Evolutionary conservation across 345 rosid species (phyloP).

Genomic region (Lumnitzera racemosa): DNA sequence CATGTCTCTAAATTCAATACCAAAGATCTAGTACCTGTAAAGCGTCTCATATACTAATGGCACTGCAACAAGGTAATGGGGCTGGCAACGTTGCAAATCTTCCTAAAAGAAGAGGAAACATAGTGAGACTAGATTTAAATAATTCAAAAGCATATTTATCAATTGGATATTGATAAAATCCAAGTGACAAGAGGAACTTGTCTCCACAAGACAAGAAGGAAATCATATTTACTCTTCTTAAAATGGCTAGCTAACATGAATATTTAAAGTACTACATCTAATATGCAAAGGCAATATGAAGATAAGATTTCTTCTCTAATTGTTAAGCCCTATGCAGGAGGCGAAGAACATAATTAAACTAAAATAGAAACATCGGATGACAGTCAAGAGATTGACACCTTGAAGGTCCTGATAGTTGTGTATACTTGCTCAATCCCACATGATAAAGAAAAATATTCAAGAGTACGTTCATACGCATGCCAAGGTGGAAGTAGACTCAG

Average conservation of each 20-base stretch:
- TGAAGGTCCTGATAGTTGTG: conserved; percentile 66
- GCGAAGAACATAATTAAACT: background rate
- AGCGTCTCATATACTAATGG: conserved; percentile 94
- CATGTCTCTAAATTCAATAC: background rate
- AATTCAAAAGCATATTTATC: background rate
- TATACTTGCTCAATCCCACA: conserved; percentile 78
- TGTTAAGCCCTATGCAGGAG: too few relatives aligned
- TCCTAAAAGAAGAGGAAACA: conserved; percentile 36
- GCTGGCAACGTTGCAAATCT: conserved; percentile 77
- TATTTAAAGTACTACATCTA: too few relatives aligned
- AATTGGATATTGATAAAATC: background rate
- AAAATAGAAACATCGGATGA: too few relatives aligned
- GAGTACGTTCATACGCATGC: conserved; percentile 94
- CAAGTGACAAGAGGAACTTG: too few relatives aligned
- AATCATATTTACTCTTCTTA: too few relatives aligned
- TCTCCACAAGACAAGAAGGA: too few relatives aligned
- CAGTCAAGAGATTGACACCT: conserved; percentile 29
- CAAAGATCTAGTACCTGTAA: conserved; percentile 47
- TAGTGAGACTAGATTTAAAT: background rate
- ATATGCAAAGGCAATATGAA: too few relatives aligned
- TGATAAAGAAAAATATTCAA: conserved; percentile 74
- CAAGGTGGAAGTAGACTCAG: conserved; percentile 89
- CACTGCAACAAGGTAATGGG: conserved; percentile 77
- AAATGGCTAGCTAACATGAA: too few relatives aligned
- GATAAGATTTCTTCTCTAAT: too few relatives aligned